These are phyloP conservation scores for Cardiosporidium cionae DNA, from an alignment of 169 alveolate genomes.

Conservation along the genomic window DNA sequence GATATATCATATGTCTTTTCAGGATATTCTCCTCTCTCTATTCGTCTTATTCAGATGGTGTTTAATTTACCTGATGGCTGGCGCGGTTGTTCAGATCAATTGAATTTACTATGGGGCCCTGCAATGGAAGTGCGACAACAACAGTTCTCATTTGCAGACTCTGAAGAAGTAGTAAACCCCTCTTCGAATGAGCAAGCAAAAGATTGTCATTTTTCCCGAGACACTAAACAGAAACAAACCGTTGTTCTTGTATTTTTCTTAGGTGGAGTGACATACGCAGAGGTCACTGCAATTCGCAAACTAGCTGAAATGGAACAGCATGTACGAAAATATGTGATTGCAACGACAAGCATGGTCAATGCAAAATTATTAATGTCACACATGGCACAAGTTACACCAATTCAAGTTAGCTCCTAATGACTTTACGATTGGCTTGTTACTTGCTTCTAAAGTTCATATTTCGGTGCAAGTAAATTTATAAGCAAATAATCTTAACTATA, in stretches of 20 bases:
- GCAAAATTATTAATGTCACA: no score
- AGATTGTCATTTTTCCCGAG: neutral
- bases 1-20: conserved; percentile 49
- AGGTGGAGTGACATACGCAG: conserved; percentile 57
- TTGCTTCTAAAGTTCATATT: no score
- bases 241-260: conserved; percentile 39
- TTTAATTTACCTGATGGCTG: conserved; percentile 30
- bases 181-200: neutral
- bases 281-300: conserved; percentile 47
- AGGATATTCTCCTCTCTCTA: conserved; percentile 51
- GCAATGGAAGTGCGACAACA: conserved; percentile 39
- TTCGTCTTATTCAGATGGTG: conserved; percentile 23
- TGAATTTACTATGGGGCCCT: conserved; percentile 36
- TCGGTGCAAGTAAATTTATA: no score
- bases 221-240: neutral
- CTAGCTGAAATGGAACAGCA: conserved; percentile 30
- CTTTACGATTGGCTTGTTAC: no score
- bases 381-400: no score
- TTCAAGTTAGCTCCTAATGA: no score
- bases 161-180: neutral
- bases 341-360: neutral
- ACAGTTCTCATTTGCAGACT: neutral
- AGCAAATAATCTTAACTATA: no score
- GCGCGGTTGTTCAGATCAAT: conserved; percentile 21
- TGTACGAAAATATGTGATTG: neutral